A percentile compares a stretch with the other conserved stretches of the same genome.
Evolutionary conservation across 108 stramenopile genomes (phyloP).

Genomic region (Cyclotella distinguenda): DNA sequence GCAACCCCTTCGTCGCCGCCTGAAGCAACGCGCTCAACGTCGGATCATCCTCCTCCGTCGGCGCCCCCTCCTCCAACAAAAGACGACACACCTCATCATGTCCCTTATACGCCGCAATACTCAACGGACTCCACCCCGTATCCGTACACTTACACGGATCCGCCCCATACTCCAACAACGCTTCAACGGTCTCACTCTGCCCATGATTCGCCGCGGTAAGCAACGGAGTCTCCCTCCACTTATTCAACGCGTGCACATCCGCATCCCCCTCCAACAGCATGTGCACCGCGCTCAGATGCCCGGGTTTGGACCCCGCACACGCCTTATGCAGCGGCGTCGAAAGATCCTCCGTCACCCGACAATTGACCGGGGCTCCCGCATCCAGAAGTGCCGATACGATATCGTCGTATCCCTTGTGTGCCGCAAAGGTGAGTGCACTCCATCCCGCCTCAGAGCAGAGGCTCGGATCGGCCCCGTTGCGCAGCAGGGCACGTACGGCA

Average conservation of each 20-base stretch:
- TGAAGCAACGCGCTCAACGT: conserved; percentile 85
- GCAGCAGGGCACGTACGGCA: conserved; percentile 79
- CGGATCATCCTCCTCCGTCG: conserved; percentile 91
- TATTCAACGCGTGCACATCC: conserved; percentile 89
- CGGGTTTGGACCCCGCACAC: conserved; percentile 83
- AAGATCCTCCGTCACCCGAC: conserved; percentile 82
- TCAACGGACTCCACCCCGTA: conserved; percentile 90
- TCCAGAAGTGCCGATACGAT: conserved; percentile 72
- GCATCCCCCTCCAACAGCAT: conserved; percentile 67
- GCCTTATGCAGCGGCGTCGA: conserved; percentile 89
- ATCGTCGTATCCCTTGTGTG: conserved; percentile 91
- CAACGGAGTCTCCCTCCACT: conserved; percentile 89
- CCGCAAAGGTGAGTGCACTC: conserved; percentile 90
- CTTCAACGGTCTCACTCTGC: conserved; percentile 79
- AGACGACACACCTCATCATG: conserved; percentile 88
- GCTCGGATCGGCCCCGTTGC: conserved; percentile 77
- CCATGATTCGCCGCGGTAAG: conserved; percentile 89
- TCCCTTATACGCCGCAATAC: conserved; percentile 90
- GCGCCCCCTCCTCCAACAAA: conserved; percentile 80
- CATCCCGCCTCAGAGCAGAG: conserved; percentile 88
- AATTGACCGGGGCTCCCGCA: conserved; percentile 82
- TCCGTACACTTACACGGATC: conserved; percentile 90
- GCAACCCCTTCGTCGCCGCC: conserved; percentile 88
- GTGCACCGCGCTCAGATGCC: conserved; percentile 77
- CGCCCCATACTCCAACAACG: conserved; percentile 71